Percentiles rank a stretch among this genome's conserved stretches.
Conservation (phyloP, 768 basidiomycete genomes). For the Russula virescens region DNA sequence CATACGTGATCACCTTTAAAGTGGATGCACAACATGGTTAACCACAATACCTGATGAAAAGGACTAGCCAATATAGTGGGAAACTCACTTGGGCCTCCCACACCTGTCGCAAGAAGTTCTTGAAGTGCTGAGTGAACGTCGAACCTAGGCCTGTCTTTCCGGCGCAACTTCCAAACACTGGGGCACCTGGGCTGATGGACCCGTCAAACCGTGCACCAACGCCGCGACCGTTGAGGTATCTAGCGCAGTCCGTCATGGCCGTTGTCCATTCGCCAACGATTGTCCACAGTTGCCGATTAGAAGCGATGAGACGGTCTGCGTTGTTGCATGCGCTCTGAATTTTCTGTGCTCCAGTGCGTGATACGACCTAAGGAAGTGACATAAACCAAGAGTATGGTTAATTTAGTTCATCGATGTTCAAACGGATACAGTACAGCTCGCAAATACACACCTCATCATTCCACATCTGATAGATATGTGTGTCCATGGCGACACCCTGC, state of each 20-base stretch:
- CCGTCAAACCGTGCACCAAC: constrained; percentile 59
- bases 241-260: constrained; percentile 71
- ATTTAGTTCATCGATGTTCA: neutral
- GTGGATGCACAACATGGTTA: neutral
- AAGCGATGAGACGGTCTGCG: constrained; percentile 41
- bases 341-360: constrained; percentile 46
- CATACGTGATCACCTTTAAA: constrained; percentile 48
- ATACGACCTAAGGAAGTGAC: constrained; percentile 36
- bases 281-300: constrained; percentile 54
- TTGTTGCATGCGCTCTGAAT: constrained; percentile 53
- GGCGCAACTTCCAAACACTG: constrained; percentile 64
- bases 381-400: neutral
- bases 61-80: neutral
- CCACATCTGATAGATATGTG: constrained; percentile 77
- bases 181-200: constrained; percentile 50
- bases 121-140: constrained; percentile 69
- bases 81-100: constrained; percentile 73
- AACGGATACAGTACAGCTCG: neutral
- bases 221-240: constrained; percentile 81
- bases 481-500: constrained; percentile 71
- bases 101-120: constrained; percentile 71
- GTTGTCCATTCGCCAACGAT: constrained; percentile 88
- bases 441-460: constrained; percentile 38
- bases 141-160: constrained; percentile 71
- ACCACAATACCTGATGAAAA: neutral